Base-by-base conservation (phyloP, 2,329 filamentous ascomycete genomes). In the Elsinoe fawcettii region DNA sequence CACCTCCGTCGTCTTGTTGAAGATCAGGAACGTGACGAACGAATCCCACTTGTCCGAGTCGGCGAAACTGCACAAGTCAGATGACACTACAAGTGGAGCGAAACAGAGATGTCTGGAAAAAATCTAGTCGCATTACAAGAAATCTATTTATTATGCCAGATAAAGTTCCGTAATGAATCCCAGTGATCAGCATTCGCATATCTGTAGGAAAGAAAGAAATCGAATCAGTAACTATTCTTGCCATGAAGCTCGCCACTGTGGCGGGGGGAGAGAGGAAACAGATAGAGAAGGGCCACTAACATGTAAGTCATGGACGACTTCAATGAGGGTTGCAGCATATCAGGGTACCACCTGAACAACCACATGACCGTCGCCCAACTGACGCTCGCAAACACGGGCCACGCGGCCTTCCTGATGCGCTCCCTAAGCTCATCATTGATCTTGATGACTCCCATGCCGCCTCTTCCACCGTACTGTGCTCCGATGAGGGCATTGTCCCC, bases 241-340 rank as follows among this genome's bases (percentile, higher is more conserved):
- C 14, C 7, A 20, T 18, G 23, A 32, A 3, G 27, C 16, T 37
- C 6, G 20, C 1, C 9, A 44, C n/a, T 25, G 34, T 30, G 14
- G 16, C 5, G 1, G 9, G n/a, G 16, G 44, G 5, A 36, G 7
- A 32, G 6, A 32, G 22, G 53, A 55, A 34, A 55, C 5, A 27
- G 27, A 9, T 18, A 27, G 27, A 9, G 30, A 34, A 27, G 2
- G 6, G 41, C 7, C 11, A 79, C 82, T 68, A 92, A 99, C 77
- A 99, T 96, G 69, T 99, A 99, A 65, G 83, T 88, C 93, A 99
- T 99, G 76, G 90, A 96, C 74, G 85, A 91, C 71, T 90, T 82
- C 77, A 99, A 74, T 71, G 91, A 96, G 60, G 85, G 83, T 79
- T 96, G 93, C 69, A 99, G 80, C 58, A 88, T 89, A 66, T 95